Percentiles rank a stretch among this genome's conserved stretches.
Evolutionary conservation across 345 rosid species (phyloP).

Genomic region (Arabidopsis thaliana): TAIR10.1 NC_003075.7:9727501-9728000

Average conservation of each 20-base stretch:
- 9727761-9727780: neutral
- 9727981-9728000: slow-evolving; percentile 34
- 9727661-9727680: too few species aligned
- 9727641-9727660: too few species aligned
- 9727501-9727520: too few species aligned
- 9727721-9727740: slow-evolving; percentile 64
- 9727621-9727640: too few species aligned
- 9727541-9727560: too few species aligned
- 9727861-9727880: slow-evolving; percentile 40
- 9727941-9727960: slow-evolving; percentile 56
- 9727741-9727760: slow-evolving; percentile 52
- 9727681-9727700: too few species aligned
- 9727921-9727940: slow-evolving; percentile 74
- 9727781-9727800: slow-evolving; percentile 28
- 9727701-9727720: slow-evolving; percentile 37
- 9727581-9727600: too few species aligned
- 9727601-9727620: too few species aligned
- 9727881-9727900: slow-evolving; percentile 43
- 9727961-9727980: slow-evolving; percentile 49
- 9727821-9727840: slow-evolving; percentile 1
- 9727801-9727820: slow-evolving; percentile 35
- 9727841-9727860: slow-evolving; percentile 60
- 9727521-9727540: too few species aligned
- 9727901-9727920: slow-evolving; percentile 36
- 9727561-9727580: too few species aligned